phyloP scores from a whole-genome alignment of 192 early-diverging fungal genomes.

The Mortierella hygrophila region DNA sequence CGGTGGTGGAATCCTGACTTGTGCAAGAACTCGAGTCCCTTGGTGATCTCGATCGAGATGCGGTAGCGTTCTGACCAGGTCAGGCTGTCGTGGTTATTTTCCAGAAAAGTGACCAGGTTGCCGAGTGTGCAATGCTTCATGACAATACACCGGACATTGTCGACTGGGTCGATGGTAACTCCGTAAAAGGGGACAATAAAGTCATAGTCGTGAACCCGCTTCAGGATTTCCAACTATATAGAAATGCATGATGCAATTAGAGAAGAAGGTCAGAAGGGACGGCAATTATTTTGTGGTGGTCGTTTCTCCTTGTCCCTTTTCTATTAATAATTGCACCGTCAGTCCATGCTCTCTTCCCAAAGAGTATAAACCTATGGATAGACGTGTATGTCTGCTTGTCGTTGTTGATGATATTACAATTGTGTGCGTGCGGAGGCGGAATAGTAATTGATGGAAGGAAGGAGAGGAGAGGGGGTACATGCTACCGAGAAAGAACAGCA shows the following conservation, averaged over 20 bases:
- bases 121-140: conserved; percentile 54
- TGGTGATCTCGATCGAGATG: conserved; percentile 50
- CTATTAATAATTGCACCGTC: neutral
- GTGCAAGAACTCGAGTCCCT: conserved; percentile 58
- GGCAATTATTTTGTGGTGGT: neutral
- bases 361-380: too few species aligned
- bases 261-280: neutral
- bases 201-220: conserved; percentile 53
- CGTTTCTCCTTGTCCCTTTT: neutral
- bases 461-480: neutral
- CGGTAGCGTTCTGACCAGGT: conserved; percentile 52
- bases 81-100: conserved; percentile 32
- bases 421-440: neutral
- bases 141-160: conserved; percentile 48
- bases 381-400: too few species aligned
- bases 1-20: conserved; percentile 57
- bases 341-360: neutral
- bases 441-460: neutral
- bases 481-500: neutral
- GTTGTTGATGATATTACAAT: too few species aligned
- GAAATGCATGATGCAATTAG: conserved; percentile 1
- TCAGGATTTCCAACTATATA: conserved; percentile 46
- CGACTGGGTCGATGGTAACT: conserved; percentile 37
- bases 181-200: conserved; percentile 52
- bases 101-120: conserved; percentile 44